Evolutionary conservation across 2,329 filamentous ascomycete species (phyloP).

Genomic region (Ceratocystis diversiconidia): DNA sequence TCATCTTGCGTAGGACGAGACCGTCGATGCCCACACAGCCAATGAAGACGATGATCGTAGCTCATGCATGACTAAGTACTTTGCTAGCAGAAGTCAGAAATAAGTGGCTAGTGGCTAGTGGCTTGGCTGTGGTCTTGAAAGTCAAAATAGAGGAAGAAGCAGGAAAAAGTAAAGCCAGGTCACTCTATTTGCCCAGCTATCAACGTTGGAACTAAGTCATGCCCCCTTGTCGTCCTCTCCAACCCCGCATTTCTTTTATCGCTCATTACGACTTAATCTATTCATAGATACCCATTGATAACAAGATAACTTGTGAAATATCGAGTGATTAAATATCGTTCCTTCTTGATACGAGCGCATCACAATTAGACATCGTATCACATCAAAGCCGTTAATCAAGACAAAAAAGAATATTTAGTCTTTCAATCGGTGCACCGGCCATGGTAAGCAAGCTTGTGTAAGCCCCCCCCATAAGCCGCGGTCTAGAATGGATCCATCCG

Average conservation of each 20-base stretch:
- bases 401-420: neutral
- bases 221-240: neutral
- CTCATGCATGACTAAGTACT: too few relatives aligned
- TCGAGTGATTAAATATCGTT: neutral
- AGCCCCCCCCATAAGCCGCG: neutral
- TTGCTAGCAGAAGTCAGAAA: too few relatives aligned
- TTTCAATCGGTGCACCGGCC: neutral
- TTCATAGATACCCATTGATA: neutral
- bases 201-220: too few relatives aligned
- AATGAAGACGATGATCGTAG: too few relatives aligned
- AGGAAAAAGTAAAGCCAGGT: too few relatives aligned
- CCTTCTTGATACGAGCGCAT: neutral
- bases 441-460: neutral
- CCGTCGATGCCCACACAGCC: too few relatives aligned
- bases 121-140: too few relatives aligned
- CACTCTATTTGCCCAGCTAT: too few relatives aligned
- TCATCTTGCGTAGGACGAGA: too few relatives aligned
- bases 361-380: neutral
- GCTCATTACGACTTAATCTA: slow-evolving; percentile 1
- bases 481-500: slow-evolving; percentile 7
- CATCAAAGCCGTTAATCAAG: neutral
- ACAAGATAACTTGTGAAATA: neutral
- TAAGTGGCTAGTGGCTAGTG: too few relatives aligned
- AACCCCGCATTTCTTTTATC: slow-evolving; percentile 8
- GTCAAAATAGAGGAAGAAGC: too few relatives aligned